A percentile compares a stretch with the other conserved stretches of the same genome.
phyloP scores from a whole-genome alignment of 1,284 basidiomycete species.

The Apiotrichum brassicae region DNA sequence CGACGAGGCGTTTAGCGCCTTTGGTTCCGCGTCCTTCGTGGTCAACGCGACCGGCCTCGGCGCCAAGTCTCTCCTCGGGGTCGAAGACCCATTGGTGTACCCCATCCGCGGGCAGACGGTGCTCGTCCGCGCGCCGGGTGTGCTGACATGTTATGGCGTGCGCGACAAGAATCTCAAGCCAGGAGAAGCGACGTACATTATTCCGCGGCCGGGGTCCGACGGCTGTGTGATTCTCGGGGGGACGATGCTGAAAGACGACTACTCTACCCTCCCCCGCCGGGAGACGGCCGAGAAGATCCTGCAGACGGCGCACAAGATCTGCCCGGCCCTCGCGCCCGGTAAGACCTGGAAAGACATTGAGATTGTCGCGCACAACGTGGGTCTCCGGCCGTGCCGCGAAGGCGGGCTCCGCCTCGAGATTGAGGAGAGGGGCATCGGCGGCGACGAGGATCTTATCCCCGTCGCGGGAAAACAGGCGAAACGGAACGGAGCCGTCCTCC shows the following conservation, averaged over 20 bases:
- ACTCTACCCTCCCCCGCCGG: slow-evolving; percentile 32
- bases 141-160: slow-evolving; percentile 20
- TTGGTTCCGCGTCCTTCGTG: slow-evolving; percentile 34
- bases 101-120: slow-evolving; percentile 85
- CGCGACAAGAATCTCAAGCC: slow-evolving; percentile 8
- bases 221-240: slow-evolving; percentile 44
- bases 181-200: slow-evolving; percentile 41
- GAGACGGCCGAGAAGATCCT: slow-evolving; percentile 43
- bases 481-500: slow-evolving; percentile 52
- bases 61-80: slow-evolving; percentile 66
- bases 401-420: slow-evolving; percentile 64
- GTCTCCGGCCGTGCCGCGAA: slow-evolving; percentile 62
- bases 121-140: slow-evolving; percentile 60
- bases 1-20: slow-evolving; percentile 38
- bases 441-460: slow-evolving; percentile 52
- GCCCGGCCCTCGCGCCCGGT: slow-evolving; percentile 39
- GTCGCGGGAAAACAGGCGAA: slow-evolving; percentile 53
- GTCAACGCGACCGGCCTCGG: slow-evolving; percentile 54
- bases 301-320: slow-evolving; percentile 38
- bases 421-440: slow-evolving; percentile 50
- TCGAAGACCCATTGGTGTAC: slow-evolving; percentile 64
- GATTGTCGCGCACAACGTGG: slow-evolving; percentile 59
- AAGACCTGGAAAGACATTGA: slow-evolving; percentile 47
- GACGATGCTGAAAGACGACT: slow-evolving; percentile 35
- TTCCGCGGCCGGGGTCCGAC: slow-evolving; percentile 46